Conservation (phyloP, 352 stramenopile genomes). For the Phytopythium cucurbitacearum region DNA sequence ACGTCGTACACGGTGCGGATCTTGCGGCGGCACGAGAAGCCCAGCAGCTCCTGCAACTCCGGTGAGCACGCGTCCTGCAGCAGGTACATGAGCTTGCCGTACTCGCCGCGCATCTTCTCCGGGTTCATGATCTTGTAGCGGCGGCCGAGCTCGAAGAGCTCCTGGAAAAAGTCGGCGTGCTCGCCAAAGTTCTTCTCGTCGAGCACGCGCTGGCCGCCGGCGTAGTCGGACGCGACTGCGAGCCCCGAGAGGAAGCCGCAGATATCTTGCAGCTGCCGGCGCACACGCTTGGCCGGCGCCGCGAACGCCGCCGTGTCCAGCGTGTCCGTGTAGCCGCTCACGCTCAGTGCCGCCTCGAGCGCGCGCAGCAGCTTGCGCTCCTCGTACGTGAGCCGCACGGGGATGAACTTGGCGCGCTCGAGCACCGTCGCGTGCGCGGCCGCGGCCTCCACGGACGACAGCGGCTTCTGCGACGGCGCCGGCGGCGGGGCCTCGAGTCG, state of each 20-base stretch:
- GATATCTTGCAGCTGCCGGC: slow-evolving; percentile 90
- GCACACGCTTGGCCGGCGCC: slow-evolving; percentile 72
- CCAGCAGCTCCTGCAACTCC: slow-evolving; percentile 80
- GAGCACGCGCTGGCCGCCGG: slow-evolving; percentile 78
- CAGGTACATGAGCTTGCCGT: slow-evolving; percentile 95
- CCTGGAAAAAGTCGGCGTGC: slow-evolving; percentile 86
- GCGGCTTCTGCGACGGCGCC: slow-evolving; percentile 5
- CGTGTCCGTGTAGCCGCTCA: slow-evolving; percentile 93
- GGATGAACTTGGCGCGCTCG: slow-evolving; percentile 94
- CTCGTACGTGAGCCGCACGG: slow-evolving; percentile 93
- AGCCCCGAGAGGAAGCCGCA: slow-evolving; percentile 89
- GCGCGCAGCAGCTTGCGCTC: slow-evolving; percentile 93
- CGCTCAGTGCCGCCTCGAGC: slow-evolving; percentile 91
- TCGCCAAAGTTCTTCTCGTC: slow-evolving; percentile 89
- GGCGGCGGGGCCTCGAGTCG: slow-evolving; percentile 14
- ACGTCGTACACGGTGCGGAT: slow-evolving; percentile 91
- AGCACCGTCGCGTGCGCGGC: slow-evolving; percentile 37
- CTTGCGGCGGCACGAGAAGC: slow-evolving; percentile 74
- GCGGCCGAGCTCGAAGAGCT: slow-evolving; percentile 92
- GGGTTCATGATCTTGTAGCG: slow-evolving; percentile 99
- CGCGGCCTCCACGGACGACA: slow-evolving; percentile 4
- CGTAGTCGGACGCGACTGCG: slow-evolving; percentile 89
- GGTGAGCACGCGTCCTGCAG: slow-evolving; percentile 89
- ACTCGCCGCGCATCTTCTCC: slow-evolving; percentile 96
- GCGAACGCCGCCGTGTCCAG: slow-evolving; percentile 79